A percentile compares a stretch with the other conserved stretches of the same genome.
These are phyloP conservation scores for Xylaria sp. DNA, from an alignment of 495 filamentous ascomycete genomes.

Conservation along the genomic window DNA sequence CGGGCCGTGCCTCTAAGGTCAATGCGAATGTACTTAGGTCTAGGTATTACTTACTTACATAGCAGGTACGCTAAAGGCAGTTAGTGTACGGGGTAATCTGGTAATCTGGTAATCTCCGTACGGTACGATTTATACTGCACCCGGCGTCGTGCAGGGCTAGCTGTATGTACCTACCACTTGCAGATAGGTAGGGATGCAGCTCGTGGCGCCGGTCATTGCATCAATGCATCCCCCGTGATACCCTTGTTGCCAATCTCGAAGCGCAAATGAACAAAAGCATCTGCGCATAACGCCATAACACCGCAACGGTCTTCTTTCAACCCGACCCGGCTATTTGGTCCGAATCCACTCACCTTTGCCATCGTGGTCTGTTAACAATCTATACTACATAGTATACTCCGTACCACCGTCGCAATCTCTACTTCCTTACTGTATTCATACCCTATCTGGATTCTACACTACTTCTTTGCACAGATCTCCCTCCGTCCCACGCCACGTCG, in stretches of 20 bases:
- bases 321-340: slow-evolving; percentile 12
- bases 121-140: too few relatives aligned
- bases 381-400: neutral
- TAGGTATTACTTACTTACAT: neutral
- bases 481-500: slow-evolving; percentile 22
- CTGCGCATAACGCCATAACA: slow-evolving; percentile 11
- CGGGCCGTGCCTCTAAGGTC: neutral
- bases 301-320: slow-evolving; percentile 11
- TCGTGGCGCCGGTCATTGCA: slow-evolving; percentile 21
- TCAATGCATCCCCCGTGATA: slow-evolving; percentile 14
- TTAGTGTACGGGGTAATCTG: neutral
- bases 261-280: slow-evolving; percentile 19
- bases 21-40: neutral
- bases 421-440: slow-evolving; percentile 7
- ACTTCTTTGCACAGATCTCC: slow-evolving; percentile 16
- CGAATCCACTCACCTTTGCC: neutral
- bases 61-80: too few relatives aligned
- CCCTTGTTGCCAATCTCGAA: slow-evolving; percentile 23
- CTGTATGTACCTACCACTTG: neutral
- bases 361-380: neutral
- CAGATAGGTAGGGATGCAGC: neutral
- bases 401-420: neutral
- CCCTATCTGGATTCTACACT: too few relatives aligned
- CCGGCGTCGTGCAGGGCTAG: slow-evolving; percentile 2
- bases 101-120: slow-evolving; percentile 16